Evolutionary conservation across 164 flowering plant genomes (phyloP).

Genomic region (Piper betle): DNA sequence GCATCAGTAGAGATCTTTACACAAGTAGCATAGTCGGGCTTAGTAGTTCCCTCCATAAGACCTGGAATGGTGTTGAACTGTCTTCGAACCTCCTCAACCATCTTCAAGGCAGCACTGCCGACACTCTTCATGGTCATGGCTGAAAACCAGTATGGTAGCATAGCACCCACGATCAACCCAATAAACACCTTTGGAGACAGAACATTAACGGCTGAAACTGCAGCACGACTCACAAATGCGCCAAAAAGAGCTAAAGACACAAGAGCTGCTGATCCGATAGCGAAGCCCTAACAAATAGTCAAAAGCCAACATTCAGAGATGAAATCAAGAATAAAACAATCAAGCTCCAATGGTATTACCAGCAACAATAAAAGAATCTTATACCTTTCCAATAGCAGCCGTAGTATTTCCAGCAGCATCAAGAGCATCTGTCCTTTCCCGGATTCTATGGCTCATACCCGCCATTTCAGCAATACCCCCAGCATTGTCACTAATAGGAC

Average conservation of each 20-base stretch:
- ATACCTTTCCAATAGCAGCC: constrained; percentile 1
- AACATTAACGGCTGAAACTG: constrained; percentile 46
- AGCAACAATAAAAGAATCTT: constrained; percentile 27
- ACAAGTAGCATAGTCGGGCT: too few species aligned
- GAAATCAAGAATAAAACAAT: not conserved
- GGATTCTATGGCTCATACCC: constrained; percentile 73
- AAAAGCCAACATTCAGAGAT: not conserved
- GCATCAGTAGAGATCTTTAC: too few species aligned
- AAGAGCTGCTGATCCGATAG: constrained; percentile 88
- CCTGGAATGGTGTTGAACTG: constrained; percentile 50
- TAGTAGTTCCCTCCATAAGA: too few species aligned
- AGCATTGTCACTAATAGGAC: constrained; percentile 70
- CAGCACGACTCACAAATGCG: constrained; percentile 20
- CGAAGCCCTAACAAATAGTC: constrained; percentile 45
- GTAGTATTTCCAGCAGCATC: constrained; percentile 5
- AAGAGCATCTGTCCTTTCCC: constrained; percentile 83
- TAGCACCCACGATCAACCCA: constrained; percentile 60
- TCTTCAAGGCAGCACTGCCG: too few species aligned
- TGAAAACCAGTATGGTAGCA: too few species aligned
- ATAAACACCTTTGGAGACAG: constrained; percentile 66
- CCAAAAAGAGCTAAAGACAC: constrained; percentile 61
- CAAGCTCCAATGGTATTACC: constrained; percentile 81
- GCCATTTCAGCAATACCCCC: constrained; percentile 35
- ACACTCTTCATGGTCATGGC: too few species aligned
- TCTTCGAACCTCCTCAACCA: constrained; percentile 78